A percentile compares a stretch with the other conserved stretches of the same genome.
These are phyloP conservation scores for Colletotrichum filicis DNA, from an alignment of 2,329 filamentous ascomycete genomes.

Conservation along the genomic window DNA sequence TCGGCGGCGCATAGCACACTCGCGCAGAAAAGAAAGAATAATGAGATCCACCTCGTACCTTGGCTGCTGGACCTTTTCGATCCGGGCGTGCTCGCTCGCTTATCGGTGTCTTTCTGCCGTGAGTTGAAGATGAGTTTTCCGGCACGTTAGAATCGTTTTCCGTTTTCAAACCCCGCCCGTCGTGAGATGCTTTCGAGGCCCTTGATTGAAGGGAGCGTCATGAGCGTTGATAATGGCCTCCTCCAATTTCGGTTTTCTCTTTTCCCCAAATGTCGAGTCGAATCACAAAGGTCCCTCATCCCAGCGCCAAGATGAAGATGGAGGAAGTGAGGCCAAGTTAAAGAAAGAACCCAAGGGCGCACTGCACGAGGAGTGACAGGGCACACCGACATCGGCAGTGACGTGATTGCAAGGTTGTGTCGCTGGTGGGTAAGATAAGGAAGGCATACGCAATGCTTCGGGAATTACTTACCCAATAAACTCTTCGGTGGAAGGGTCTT, in stretches of 20 bases:
- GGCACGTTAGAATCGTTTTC: not conserved
- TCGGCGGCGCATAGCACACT: not conserved
- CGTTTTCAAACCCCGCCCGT: not conserved
- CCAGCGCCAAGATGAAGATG: not conserved
- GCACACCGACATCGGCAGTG: constrained; percentile 34
- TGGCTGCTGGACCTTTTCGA: not conserved
- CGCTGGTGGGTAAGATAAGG: constrained; percentile 28
- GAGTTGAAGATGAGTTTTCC: not conserved
- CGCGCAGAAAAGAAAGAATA: not conserved
- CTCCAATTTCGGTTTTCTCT: not conserved
- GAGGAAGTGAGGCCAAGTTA: not conserved
- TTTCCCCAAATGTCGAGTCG: not conserved
- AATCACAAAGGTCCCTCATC: not conserved
- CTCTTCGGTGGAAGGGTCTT: not conserved
- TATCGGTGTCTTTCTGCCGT: not conserved
- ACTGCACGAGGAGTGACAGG: not conserved
- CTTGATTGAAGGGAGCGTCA: not conserved
- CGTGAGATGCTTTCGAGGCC: not conserved
- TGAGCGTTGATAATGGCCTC: too few species aligned
- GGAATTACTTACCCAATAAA: constrained; percentile 19
- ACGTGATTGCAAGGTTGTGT: constrained; percentile 33
- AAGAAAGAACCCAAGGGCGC: not conserved
- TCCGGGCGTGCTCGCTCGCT: not conserved
- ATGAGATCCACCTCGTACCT: not conserved
- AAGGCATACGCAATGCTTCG: constrained; percentile 21